Evolutionary conservation across 2,329 filamentous ascomycete species (phyloP).

Genomic region (Zymoseptoria pseudotritici): DNA sequence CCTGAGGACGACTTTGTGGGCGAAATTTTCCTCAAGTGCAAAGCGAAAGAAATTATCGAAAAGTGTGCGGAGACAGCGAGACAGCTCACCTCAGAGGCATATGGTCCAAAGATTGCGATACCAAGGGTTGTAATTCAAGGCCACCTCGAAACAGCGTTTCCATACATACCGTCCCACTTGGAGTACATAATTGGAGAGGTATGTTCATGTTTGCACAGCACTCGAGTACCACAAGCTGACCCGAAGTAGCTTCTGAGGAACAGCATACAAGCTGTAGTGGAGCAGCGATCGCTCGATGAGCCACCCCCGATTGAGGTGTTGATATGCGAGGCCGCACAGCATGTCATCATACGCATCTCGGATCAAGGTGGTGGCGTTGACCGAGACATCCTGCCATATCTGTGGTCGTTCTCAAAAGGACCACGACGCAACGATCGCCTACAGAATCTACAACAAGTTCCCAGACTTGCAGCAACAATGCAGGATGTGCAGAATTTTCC

Average conservation of each 20-base stretch:
- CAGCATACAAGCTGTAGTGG: constrained; percentile 85
- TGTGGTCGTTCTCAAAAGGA: constrained; percentile 97
- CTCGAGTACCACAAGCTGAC: background rate
- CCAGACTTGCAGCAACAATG: constrained; percentile 85
- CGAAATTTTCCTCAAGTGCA: constrained; percentile 89
- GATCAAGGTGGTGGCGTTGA: constrained; percentile 92
- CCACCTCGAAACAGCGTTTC: constrained; percentile 83
- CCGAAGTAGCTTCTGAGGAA: constrained; percentile 64
- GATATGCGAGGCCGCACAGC: constrained; percentile 86
- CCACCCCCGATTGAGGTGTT: constrained; percentile 87
- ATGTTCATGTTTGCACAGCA: background rate
- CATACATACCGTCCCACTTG: constrained; percentile 90
- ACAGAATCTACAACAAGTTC: constrained; percentile 79
- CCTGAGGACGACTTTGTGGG: constrained; percentile 79
- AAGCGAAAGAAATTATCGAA: constrained; percentile 80
- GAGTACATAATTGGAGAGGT: constrained; percentile 91
- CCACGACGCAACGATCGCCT: constrained; percentile 69
- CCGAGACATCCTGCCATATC: constrained; percentile 72
- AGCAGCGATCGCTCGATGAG: constrained; percentile 46
- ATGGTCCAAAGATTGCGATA: constrained; percentile 62
- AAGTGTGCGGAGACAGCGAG: constrained; percentile 71
- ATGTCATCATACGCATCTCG: constrained; percentile 92
- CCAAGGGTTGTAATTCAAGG: constrained; percentile 79
- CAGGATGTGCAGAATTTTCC: constrained; percentile 48
- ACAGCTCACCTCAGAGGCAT: constrained; percentile 65